Conservation (phyloP, 2,329 filamentous ascomycete species). For the Grosmannia huntii region DNA sequence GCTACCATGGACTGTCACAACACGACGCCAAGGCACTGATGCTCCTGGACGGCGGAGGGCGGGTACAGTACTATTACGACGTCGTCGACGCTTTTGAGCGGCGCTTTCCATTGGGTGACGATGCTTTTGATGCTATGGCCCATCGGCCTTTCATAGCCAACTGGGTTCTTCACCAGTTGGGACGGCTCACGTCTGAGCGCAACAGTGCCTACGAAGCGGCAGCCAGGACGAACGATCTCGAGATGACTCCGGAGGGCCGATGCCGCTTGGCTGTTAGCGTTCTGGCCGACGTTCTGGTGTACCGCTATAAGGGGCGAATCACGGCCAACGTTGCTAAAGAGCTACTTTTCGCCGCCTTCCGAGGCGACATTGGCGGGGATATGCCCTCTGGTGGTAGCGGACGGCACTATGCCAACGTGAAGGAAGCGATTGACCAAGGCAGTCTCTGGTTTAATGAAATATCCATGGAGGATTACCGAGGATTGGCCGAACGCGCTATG, state of each 20-base stretch:
- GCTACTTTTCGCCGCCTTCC: conserved; percentile 39
- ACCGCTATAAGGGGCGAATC: conserved; percentile 35
- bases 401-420: conserved; percentile 19
- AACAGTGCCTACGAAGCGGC: conserved; percentile 8
- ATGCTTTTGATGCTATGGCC: not conserved
- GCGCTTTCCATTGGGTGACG: not conserved
- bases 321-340: conserved; percentile 46
- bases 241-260: conserved; percentile 29
- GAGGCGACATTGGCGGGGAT: conserved; percentile 24
- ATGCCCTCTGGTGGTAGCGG: conserved; percentile 6
- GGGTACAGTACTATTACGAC: conserved; percentile 70
- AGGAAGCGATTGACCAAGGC: conserved; percentile 30
- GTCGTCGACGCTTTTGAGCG: conserved; percentile 38
- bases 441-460: conserved; percentile 44
- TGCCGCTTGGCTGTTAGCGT: conserved; percentile 33
- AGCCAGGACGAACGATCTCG: conserved; percentile 10
- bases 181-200: conserved; percentile 46
- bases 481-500: conserved; percentile 30
- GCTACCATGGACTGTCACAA: conserved; percentile 52
- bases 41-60: conserved; percentile 61
- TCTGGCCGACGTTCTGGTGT: conserved; percentile 37
- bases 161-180: conserved; percentile 66
- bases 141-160: conserved; percentile 36
- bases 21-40: conserved; percentile 79
- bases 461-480: conserved; percentile 30